Percentiles rank a stretch among this genome's conserved stretches.
phyloP scores from a whole-genome alignment of 2,329 filamentous ascomycete genomes.

The Alternaria angustiovoidea region DNA sequence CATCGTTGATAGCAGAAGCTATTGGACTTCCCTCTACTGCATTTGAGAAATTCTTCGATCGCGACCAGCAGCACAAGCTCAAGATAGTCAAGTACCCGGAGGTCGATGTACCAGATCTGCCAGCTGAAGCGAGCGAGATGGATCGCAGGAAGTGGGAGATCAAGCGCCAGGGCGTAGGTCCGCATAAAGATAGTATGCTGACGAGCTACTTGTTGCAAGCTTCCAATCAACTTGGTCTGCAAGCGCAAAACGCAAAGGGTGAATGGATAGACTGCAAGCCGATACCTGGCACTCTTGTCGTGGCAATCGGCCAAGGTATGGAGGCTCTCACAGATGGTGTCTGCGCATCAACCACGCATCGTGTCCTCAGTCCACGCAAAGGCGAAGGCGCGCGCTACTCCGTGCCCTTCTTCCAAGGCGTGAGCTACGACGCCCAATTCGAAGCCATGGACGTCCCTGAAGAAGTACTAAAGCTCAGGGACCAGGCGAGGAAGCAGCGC shows the following conservation, averaged over 20 bases:
- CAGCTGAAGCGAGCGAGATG: slow-evolving; percentile 37
- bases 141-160: slow-evolving; percentile 60
- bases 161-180: slow-evolving; percentile 70
- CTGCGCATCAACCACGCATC: slow-evolving; percentile 81
- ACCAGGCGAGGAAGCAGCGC: slow-evolving; percentile 66
- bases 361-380: slow-evolving; percentile 76
- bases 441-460: slow-evolving; percentile 77
- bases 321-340: slow-evolving; percentile 86
- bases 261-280: slow-evolving; percentile 86
- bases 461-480: slow-evolving; percentile 68
- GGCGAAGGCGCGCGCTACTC: slow-evolving; percentile 78
- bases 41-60: slow-evolving; percentile 81
- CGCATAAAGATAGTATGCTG: slow-evolving; percentile 87
- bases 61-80: slow-evolving; percentile 78
- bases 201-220: slow-evolving; percentile 84
- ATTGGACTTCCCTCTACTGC: slow-evolving; percentile 73
- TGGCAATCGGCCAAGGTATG: slow-evolving; percentile 86
- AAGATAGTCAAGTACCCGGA: slow-evolving; percentile 92
- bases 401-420: slow-evolving; percentile 89
- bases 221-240: slow-evolving; percentile 75
- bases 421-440: slow-evolving; percentile 79
- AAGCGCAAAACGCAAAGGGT: slow-evolving; percentile 81
- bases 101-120: slow-evolving; percentile 45
- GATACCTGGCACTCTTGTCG: slow-evolving; percentile 78
- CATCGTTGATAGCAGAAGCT: slow-evolving; percentile 82